Evolutionary conservation across 2,329 filamentous ascomycete genomes (phyloP).

Genomic region (Zymoseptoria passerinii): DNA sequence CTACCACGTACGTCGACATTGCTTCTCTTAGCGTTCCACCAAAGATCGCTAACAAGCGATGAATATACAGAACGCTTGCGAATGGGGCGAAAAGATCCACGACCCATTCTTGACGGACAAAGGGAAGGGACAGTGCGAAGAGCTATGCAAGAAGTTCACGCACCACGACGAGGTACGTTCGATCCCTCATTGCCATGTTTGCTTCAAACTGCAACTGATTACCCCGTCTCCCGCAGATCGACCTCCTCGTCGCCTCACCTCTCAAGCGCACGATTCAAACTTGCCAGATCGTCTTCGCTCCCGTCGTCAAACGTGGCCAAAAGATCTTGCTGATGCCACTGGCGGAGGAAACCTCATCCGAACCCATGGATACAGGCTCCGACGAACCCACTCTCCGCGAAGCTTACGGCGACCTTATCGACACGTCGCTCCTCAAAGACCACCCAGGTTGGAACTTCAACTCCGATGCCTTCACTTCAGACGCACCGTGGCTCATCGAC

Average conservation of each 20-base stretch:
- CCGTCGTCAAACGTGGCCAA: slow-evolving; percentile 18
- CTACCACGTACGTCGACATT: slow-evolving; percentile 7
- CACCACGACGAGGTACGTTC: slow-evolving; percentile 25
- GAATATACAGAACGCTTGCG: slow-evolving; percentile 49
- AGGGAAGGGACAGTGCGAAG: slow-evolving; percentile 10
- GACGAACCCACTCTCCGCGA: not conserved
- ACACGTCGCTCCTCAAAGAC: slow-evolving; percentile 41
- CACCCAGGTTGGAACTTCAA: slow-evolving; percentile 35
- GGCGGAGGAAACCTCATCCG: slow-evolving; percentile 14
- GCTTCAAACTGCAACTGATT: not conserved
- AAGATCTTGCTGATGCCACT: slow-evolving; percentile 13
- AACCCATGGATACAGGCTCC: slow-evolving; percentile 18
- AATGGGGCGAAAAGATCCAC: slow-evolving; percentile 56
- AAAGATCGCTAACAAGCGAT: not conserved
- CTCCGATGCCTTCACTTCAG: slow-evolving; percentile 6
- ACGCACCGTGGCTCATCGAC: slow-evolving; percentile 1
- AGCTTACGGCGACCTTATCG: slow-evolving; percentile 39
- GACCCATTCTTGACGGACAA: slow-evolving; percentile 18
- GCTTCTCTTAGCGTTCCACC: not conserved
- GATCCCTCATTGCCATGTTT: not conserved
- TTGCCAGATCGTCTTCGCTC: slow-evolving; percentile 29
- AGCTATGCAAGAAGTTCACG: slow-evolving; percentile 11
- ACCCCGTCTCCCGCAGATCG: slow-evolving; percentile 4
- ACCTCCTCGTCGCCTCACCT: slow-evolving; percentile 18
- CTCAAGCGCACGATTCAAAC: slow-evolving; percentile 21